Evolutionary conservation across 345 rosid species (phyloP).

Genomic region (Gossypium mustelinum): DNA sequence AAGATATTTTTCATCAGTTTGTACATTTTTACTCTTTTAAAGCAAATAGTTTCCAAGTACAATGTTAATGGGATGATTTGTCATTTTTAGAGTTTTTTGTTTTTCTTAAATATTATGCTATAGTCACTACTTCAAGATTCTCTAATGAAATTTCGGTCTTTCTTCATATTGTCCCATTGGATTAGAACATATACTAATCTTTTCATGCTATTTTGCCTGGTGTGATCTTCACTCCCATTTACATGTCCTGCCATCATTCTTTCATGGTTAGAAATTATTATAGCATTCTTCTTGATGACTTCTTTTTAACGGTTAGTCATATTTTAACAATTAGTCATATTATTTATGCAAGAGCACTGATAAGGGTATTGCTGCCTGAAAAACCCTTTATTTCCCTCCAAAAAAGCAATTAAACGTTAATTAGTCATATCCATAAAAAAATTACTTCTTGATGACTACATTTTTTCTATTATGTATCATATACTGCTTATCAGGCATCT

Average conservation of each 20-base stretch:
- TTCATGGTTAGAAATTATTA: background rate
- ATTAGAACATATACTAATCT: background rate
- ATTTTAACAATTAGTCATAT: background rate
- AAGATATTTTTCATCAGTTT: background rate
- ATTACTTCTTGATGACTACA: background rate
- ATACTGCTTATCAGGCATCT: background rate
- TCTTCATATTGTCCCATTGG: background rate
- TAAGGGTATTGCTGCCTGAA: background rate
- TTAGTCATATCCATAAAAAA: background rate
- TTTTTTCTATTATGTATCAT: background rate
- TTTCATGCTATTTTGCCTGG: background rate
- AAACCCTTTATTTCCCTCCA: background rate
- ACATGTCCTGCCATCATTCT: background rate
- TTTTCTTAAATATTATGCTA: conserved; percentile 7
- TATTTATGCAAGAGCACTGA: background rate
- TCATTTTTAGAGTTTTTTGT: background rate
- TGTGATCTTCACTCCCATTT: background rate
- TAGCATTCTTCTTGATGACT: background rate
- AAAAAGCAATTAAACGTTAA: background rate
- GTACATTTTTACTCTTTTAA: background rate
- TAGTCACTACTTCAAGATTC: background rate
- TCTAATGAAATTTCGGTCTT: background rate
- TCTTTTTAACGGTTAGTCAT: background rate
- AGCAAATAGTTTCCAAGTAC: background rate
- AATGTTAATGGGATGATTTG: background rate